Percentiles rank a stretch among this genome's conserved stretches.
phyloP scores from a whole-genome alignment of 495 filamentous ascomycete species.

The Barbatosphaeria neglecta region DNA sequence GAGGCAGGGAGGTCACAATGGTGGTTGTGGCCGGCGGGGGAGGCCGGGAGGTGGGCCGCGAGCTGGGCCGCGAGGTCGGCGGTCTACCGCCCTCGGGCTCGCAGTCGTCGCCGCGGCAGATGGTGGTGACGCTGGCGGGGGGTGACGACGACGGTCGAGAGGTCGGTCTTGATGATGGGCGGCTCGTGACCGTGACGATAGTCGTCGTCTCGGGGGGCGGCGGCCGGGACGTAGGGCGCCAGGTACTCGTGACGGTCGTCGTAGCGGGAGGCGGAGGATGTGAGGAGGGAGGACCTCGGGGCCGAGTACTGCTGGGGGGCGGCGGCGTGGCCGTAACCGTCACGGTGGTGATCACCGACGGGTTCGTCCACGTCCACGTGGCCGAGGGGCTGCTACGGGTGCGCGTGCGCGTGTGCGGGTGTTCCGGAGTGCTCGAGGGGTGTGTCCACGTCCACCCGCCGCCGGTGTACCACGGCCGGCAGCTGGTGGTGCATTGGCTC shows the following conservation, averaged over 20 bases:
- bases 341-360: not conserved
- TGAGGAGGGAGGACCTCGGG: no score
- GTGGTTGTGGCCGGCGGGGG: not conserved
- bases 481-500: not conserved
- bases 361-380: not conserved
- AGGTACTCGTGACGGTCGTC: not conserved
- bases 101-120: not conserved
- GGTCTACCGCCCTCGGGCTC: not conserved
- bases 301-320: not conserved
- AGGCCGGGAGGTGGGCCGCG: not conserved
- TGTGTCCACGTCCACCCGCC: not conserved
- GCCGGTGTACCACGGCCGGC: conserved; percentile 7
- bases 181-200: not conserved
- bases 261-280: no score
- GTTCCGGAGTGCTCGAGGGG: not conserved
- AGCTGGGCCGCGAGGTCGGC: not conserved
- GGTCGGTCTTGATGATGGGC: not conserved
- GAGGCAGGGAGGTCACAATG: not conserved
- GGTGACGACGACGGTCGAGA: not conserved
- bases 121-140: not conserved
- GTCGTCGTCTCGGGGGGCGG: not conserved
- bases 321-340: not conserved
- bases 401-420: not conserved
- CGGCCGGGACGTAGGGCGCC: not conserved
- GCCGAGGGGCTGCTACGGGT: not conserved